Evolutionary conservation across 345 rosid species (phyloP), one percentile per base, ranked within the genome.

Genomic region (Citrus inodora): DNA sequence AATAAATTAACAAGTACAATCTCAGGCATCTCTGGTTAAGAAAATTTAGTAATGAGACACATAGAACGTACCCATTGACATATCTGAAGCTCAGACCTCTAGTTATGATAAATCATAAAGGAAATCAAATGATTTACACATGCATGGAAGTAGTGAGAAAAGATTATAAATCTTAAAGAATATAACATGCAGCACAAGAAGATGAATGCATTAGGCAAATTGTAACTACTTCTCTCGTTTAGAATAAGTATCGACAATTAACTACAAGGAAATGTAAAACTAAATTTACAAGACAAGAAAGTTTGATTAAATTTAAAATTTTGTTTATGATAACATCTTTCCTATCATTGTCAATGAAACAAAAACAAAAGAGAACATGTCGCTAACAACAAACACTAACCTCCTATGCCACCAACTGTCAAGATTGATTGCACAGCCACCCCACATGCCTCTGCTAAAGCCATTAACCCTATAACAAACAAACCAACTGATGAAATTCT

Each of bases 351-450:
- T 46, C 27, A 69, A 38, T 37, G 51, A 67, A 38, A 22, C 28
- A 67, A 67, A 67, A 67, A 22, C 17, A 35, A 67, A 67, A 37
- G 30, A 55, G 16, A 51, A 19, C 55, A 51, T 71, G 74, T 17
- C 7, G 27, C 22, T 38, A 40, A 28, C 40, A 48, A 24, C 56
- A 42, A 46, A 37, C 27, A 19, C 83, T 46, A 28, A 93, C 99
- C 99, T 87, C 99, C 99, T 80, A 95, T 89, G 58, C 99, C 99
- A 85, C 99, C 98, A 73, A 95, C 98, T 3, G 97, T 95, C 83
- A 95, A 81, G 81, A 95, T 82, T 32, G 97, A 95, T 72, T 92
- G 99, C 84, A 95, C 93, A 85, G 99, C 96, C 75, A 95, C 93
- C 28, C 98, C 99, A 86, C 93, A 93, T 6, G 99, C 97, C 90